Evolutionary conservation across 805 yeast species (phyloP).

Genomic region (Saccharomycopsis sp.): DNA sequence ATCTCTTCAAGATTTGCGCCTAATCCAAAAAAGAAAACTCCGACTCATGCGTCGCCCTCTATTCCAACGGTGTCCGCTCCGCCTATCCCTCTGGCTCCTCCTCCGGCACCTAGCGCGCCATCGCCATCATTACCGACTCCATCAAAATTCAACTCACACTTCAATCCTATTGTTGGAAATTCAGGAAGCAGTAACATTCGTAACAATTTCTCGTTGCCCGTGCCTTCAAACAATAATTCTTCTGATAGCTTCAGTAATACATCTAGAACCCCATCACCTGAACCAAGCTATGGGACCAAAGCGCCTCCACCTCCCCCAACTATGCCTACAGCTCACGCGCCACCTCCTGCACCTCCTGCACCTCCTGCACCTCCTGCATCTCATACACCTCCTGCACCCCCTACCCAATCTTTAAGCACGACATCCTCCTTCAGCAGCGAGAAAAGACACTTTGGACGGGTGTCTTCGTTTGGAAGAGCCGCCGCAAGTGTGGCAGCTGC

Average conservation of each 20-base stretch:
- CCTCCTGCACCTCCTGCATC: slow-evolving; percentile 21
- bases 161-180: no score
- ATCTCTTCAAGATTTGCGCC: slow-evolving; percentile 4
- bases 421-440: slow-evolving; percentile 17
- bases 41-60: neutral
- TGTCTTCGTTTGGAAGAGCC: slow-evolving; percentile 14
- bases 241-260: neutral
- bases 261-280: neutral
- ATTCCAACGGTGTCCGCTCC: neutral
- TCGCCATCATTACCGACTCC: slow-evolving; percentile 22
- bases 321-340: slow-evolving; percentile 27
- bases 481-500: slow-evolving; percentile 24
- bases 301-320: slow-evolving; percentile 24
- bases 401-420: slow-evolving; percentile 9
- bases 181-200: neutral
- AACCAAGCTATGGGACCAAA: neutral
- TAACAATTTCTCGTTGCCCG: neutral
- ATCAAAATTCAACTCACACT: neutral
- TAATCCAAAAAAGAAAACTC: neutral
- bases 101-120: slow-evolving; percentile 20
- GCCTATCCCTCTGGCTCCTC: neutral
- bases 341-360: slow-evolving; percentile 19
- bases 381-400: slow-evolving; percentile 9
- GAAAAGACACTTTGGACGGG: slow-evolving; percentile 28
- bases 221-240: neutral